Conservation (phyloP, 2,329 filamentous ascomycete species). For the Colletotrichum lindemuthianum region DNA sequence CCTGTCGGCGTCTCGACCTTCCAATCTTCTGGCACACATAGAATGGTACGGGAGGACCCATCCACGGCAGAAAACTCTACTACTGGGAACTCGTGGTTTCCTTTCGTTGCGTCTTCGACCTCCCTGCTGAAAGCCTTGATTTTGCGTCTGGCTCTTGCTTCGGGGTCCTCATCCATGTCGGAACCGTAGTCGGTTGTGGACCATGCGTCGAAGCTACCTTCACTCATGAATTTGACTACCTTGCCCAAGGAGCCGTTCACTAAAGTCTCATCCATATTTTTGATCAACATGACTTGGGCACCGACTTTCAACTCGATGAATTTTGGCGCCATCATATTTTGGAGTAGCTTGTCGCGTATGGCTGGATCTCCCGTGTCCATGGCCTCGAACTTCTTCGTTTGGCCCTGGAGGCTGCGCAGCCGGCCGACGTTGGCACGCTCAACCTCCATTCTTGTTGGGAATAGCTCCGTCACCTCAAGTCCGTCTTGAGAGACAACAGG, state of each 20-base stretch:
- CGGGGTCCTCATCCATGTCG: conserved; percentile 53
- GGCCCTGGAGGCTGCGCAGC: conserved; percentile 77
- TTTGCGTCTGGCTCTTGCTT: conserved; percentile 58
- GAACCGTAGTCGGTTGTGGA: conserved; percentile 48
- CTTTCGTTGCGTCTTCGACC: conserved; percentile 50
- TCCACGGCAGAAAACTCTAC: conserved; percentile 86
- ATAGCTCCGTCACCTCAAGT: conserved; percentile 88
- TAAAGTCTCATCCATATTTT: conserved; percentile 93
- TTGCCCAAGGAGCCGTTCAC: conserved; percentile 95
- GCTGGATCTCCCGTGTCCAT: conserved; percentile 78
- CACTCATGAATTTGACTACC: conserved; percentile 79
- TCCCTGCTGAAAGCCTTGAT: conserved; percentile 61
- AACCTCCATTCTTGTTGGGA: conserved; percentile 90
- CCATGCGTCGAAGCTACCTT: conserved; percentile 51
- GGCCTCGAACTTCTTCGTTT: conserved; percentile 75
- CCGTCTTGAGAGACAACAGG: conserved; percentile 78
- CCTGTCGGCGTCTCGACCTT: conserved; percentile 97
- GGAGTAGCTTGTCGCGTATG: conserved; percentile 79
- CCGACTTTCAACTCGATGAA: conserved; percentile 85
- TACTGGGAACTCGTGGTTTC: conserved; percentile 73
- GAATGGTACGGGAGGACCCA: conserved; percentile 77
- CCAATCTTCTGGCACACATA: conserved; percentile 91
- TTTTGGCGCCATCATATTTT: conserved; percentile 94
- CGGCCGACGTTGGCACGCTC: conserved; percentile 84
- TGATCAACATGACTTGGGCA: conserved; percentile 99